Percentiles rank a stretch among this genome's conserved stretches.
These are phyloP conservation scores for Eimeria necatrix DNA, from an alignment of 169 alveolate genomes.

Conservation along the genomic window DNA sequence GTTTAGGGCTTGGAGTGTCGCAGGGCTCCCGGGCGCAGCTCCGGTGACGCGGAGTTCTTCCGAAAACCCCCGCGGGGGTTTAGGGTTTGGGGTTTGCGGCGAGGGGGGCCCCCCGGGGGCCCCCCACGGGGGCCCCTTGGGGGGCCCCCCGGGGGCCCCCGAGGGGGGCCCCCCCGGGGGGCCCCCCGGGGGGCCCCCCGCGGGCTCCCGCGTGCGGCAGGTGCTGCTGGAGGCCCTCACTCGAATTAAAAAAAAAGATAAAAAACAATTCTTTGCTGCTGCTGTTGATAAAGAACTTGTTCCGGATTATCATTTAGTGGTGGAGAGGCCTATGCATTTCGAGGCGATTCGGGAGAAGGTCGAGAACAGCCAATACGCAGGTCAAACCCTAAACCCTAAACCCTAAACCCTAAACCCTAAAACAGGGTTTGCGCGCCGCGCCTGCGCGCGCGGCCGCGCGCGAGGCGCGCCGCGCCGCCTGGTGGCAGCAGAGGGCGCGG, in stretches of 20 bases:
- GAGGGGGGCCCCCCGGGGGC: too few species aligned
- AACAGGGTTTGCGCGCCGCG: too few species aligned
- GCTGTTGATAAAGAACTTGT: constrained; percentile 65
- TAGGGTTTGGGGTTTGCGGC: background rate
- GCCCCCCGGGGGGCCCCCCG: constrained; percentile 1
- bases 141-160: constrained; percentile 18
- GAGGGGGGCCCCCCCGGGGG: too few species aligned
- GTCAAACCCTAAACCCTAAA: background rate
- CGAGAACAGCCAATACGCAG: background rate
- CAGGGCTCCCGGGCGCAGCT: background rate
- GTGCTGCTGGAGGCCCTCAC: constrained; percentile 63
- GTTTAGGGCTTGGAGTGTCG: background rate
- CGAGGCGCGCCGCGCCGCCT: too few species aligned
- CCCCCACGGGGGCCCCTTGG: too few species aligned
- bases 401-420: too few species aligned
- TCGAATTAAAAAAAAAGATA: constrained; percentile 66
- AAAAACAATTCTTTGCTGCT: constrained; percentile 53
- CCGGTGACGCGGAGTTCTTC: background rate
- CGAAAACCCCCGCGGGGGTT: background rate
- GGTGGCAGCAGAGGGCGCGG: too few species aligned
- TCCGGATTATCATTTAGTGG: constrained; percentile 62
- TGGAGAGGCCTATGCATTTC: constrained; percentile 52
- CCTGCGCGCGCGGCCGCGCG: too few species aligned
- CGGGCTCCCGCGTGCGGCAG: constrained; percentile 42
- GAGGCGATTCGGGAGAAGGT: constrained; percentile 51